Conservation (phyloP, 139 green algal species). For the Chara braunii region DNA sequence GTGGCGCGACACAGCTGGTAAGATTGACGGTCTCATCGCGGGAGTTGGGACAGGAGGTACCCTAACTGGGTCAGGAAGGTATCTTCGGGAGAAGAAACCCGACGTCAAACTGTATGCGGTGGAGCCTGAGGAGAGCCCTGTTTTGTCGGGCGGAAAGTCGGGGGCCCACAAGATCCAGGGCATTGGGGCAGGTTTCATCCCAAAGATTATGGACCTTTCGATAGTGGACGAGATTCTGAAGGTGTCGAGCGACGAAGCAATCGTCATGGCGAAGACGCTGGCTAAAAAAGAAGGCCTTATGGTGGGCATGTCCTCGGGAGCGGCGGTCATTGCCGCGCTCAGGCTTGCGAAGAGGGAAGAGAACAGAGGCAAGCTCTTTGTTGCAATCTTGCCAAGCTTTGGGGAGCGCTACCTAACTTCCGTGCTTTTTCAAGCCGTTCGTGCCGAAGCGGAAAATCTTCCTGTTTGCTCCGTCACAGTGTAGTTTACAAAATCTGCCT, state of each 20-base stretch:
- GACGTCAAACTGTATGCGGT: slow-evolving; percentile 34
- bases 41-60: slow-evolving; percentile 93
- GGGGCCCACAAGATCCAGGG: slow-evolving; percentile 86
- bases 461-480: no score
- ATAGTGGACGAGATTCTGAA: slow-evolving; percentile 75
- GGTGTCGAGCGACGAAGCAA: slow-evolving; percentile 39
- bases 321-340: slow-evolving; percentile 49
- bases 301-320: slow-evolving; percentile 77
- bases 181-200: slow-evolving; percentile 95
- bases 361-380: slow-evolving; percentile 89
- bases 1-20: slow-evolving; percentile 74
- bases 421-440: slow-evolving; percentile 71
- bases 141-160: slow-evolving; percentile 75
- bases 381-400: slow-evolving; percentile 82
- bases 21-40: slow-evolving; percentile 76
- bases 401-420: slow-evolving; percentile 91
- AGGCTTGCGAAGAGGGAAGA: slow-evolving; percentile 71
- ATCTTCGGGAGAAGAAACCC: slow-evolving; percentile 80
- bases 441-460: slow-evolving; percentile 41
- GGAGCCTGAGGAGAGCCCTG: slow-evolving; percentile 51
- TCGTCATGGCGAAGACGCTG: slow-evolving; percentile 47
- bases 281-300: slow-evolving; percentile 67
- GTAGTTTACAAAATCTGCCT: no score
- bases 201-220: slow-evolving; percentile 70
- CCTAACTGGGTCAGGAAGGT: slow-evolving; percentile 80